Evolutionary conservation across 495 filamentous ascomycete species (phyloP), one percentile per base, ranked within the genome.

Genomic region (Margaritispora aquatica): DNA sequence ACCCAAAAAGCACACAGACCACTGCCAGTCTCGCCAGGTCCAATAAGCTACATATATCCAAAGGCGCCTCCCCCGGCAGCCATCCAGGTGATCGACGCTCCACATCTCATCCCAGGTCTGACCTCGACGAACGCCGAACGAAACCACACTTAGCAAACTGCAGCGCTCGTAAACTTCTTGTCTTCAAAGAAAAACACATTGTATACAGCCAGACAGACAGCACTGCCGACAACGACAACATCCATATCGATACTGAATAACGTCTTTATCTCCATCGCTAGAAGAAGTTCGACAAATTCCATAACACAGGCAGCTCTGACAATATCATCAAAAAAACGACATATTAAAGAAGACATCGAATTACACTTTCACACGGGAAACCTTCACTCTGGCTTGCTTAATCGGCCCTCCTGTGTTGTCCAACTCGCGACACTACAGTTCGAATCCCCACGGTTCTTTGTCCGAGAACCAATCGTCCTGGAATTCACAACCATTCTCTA

Each of bases 51-150:
- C 66, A 68, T 65, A 68, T 63, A 66, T 62, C 59, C 52, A 34
- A 34, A 58, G 62, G 63, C 66, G 66, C 66, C 66, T 68, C 66
- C 66, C 66, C 66, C 63, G 62, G 38, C 38, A 63, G 66, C 66
- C 63, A 66, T 63, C 66, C 66, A 68, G 60, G 63, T 68, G 66
- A 68, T 68, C 66, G 66, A 68, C 65, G 59, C 65, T 68, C 65
- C 65, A 68, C 65, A 68, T 68, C 65, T 59, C 50, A 57, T 53
- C 63, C 62, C 57, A 59, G 29, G 61, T 59, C 56, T 55, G 47
- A 55, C 57, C 56, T 59, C 57, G 60, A 58, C 55, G 49, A n/a
- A 38, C 55, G 50, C 38, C 48, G 26, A 54, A 55, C 50, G 23
- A 38, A 55, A 31, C 47, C n/a, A 24, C 3, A 46, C 10, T 44